Conservation (phyloP, 441 rosid genomes). For the Erodium trifolium region DNA sequence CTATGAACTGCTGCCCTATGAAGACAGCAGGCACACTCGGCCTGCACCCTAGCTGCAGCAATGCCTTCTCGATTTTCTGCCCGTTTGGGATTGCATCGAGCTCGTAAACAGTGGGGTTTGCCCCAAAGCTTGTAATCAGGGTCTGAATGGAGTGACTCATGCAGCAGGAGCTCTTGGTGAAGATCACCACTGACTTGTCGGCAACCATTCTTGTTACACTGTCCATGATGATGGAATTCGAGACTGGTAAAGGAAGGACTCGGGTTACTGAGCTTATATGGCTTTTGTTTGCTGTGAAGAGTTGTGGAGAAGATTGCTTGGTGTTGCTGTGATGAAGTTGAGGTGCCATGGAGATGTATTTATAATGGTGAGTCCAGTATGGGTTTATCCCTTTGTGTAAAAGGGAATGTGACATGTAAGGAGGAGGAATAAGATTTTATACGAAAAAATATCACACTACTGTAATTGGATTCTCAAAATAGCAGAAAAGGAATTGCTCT, state of each 20-base stretch:
- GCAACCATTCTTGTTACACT: not conserved
- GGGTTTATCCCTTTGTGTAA: no score
- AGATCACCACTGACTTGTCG: constrained; percentile 15
- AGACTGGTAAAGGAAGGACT: no score
- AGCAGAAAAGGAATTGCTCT: not conserved
- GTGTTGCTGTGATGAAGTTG: not conserved
- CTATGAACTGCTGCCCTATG: no score
- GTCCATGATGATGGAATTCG: not conserved
- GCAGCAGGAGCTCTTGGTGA: constrained; percentile 16
- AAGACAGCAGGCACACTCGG: no score
- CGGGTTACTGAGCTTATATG: not conserved
- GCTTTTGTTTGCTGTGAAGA: no score
- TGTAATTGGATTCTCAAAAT: not conserved
- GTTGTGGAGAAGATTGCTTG: not conserved
- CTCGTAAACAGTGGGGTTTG: constrained; percentile 10
- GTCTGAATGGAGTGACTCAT: constrained; percentile 12
- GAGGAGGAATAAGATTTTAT: not conserved
- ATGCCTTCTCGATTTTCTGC: constrained; percentile 9
- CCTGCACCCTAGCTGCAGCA: constrained; percentile 7
- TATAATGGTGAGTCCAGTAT: no score
- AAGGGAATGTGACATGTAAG: no score
- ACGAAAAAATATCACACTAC: not conserved
- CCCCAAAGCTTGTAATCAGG: constrained; percentile 7
- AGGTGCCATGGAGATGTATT: not conserved
- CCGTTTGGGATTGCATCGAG: constrained; percentile 15